A percentile compares a stretch with the other conserved stretches of the same genome.
These are phyloP conservation scores for Senna tora DNA, from an alignment of 306 rosid genomes.

Conservation along the genomic window DNA sequence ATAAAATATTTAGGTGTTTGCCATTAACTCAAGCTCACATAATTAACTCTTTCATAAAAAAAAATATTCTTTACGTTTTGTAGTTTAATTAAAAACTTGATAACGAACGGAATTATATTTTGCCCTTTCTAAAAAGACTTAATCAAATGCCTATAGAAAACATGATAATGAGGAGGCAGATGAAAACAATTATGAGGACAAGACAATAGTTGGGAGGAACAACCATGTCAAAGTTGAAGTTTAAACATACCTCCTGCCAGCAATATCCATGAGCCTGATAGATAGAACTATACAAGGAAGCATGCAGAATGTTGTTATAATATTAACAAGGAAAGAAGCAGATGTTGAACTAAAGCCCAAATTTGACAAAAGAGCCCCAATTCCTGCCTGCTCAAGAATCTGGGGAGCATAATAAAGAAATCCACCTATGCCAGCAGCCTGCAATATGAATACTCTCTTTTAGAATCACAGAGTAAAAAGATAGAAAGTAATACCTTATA, in stretches of 20 bases:
- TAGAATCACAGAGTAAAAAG: constrained; percentile 30
- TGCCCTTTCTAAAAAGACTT: background rate
- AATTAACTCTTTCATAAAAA: background rate
- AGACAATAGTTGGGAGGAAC: background rate
- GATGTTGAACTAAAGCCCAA: constrained; percentile 58
- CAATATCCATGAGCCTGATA: constrained; percentile 67
- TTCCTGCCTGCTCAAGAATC: constrained; percentile 65
- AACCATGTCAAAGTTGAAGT: constrained; percentile 13
- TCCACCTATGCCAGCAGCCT: constrained; percentile 77
- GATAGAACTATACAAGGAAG: constrained; percentile 76
- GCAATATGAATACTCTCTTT: constrained; percentile 24
- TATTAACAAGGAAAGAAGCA: constrained; percentile 59
- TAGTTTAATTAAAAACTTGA: background rate
- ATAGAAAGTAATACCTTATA: background rate
- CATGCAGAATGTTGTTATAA: constrained; percentile 66
- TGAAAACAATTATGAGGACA: constrained; percentile 8
- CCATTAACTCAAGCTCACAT: background rate
- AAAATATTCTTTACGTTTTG: background rate
- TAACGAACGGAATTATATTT: background rate
- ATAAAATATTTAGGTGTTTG: background rate
- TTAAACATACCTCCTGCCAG: constrained; percentile 72
- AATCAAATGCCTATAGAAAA: constrained; percentile 6
- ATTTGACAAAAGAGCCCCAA: constrained; percentile 56
- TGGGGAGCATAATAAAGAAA: constrained; percentile 76
- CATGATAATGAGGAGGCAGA: background rate